Base-by-base conservation (phyloP, 495 filamentous ascomycete genomes). In the Annulohypoxylon nitens region DNA sequence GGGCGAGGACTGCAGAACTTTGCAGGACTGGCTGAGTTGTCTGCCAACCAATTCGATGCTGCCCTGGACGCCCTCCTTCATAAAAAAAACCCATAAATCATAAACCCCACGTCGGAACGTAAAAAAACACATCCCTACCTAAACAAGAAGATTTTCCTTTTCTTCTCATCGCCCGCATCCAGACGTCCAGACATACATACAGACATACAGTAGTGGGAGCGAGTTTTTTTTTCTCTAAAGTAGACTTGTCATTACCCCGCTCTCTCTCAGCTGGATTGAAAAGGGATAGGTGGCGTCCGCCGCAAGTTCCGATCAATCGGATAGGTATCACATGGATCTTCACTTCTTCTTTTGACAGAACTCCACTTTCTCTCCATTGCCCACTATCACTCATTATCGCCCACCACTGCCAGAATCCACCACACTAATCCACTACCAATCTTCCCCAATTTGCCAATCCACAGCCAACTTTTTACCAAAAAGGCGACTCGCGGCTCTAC, bases 261-360 rank as follows among this genome's bases (percentile, higher is more conserved):
- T 75, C 59, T 54, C 48, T 51, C 48, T 51, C 63, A 70, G 70
- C 70, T 68, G 64, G 61, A 41, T 63, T 45, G 16, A 68, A 51
- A 67, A 63, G 41, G 23, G 39, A 58, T 48, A 45, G 47, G 33
- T 26, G 41, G 58, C 25, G 59, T 60, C 70, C 64, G 70, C 70
- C 64, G 70, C 41, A 68, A 57, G 58, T 67, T 70, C 67, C 51
- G 63, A 43, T 66, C 72, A 75, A 75, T 75, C 72, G 63, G 72
- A 67, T 54, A 48, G 45, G 50, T 23, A 23, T 23, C 20, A 23
- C 20, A 23, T 23, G 20, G 20, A 23, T 23, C 20, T 36, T 59
- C 72, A 37, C 48, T 37, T 54, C 53, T 50, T 23, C 8, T 20
- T 51, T 60, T 70, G 67, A 67, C 39, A 51, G 70, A 6, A 30